Conservation (phyloP, 768 basidiomycete species). For the Tulasnella sp. region DNA sequence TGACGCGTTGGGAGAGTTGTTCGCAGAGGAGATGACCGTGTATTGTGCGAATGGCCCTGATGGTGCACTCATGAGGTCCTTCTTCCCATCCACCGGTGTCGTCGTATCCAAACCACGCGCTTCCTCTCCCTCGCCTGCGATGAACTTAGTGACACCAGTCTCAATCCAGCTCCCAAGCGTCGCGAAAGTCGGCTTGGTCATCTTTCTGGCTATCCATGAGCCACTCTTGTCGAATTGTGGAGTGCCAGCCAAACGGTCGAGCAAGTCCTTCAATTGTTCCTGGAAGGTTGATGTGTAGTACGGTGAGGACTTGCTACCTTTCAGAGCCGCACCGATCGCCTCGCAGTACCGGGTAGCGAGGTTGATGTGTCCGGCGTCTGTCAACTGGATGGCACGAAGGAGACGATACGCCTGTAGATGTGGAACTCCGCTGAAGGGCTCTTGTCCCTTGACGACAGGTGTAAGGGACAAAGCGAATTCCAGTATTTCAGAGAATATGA, state of each 20-base stretch:
- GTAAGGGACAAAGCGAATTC: conserved; percentile 82
- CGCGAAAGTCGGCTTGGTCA: conserved; percentile 85
- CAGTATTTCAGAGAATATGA: conserved; percentile 79
- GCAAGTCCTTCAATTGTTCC: conserved; percentile 66
- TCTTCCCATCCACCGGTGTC: background rate
- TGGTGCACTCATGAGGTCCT: conserved; percentile 29
- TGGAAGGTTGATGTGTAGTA: conserved; percentile 56
- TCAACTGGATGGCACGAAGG: conserved; percentile 60
- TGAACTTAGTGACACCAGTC: conserved; percentile 84
- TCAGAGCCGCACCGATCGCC: conserved; percentile 57
- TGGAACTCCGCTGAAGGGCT: conserved; percentile 68
- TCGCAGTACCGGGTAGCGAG: conserved; percentile 86
- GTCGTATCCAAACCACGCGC: background rate
- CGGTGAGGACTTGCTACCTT: conserved; percentile 40
- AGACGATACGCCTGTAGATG: conserved; percentile 85
- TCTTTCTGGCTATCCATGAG: conserved; percentile 81
- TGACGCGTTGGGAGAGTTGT: conserved; percentile 64
- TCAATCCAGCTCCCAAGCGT: conserved; percentile 88
- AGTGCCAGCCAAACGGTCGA: conserved; percentile 65
- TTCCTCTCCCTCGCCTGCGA: conserved; percentile 76
- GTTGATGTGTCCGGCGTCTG: conserved; percentile 72
- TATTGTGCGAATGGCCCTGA: conserved; percentile 87
- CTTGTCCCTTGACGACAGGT: conserved; percentile 71
- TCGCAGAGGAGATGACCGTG: conserved; percentile 78
- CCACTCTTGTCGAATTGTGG: conserved; percentile 63